Evolutionary conservation across 75 land plant species (phyloP), one percentile per base, ranked within the genome.

Genomic region (Selaginella moellendorffii): DNA sequence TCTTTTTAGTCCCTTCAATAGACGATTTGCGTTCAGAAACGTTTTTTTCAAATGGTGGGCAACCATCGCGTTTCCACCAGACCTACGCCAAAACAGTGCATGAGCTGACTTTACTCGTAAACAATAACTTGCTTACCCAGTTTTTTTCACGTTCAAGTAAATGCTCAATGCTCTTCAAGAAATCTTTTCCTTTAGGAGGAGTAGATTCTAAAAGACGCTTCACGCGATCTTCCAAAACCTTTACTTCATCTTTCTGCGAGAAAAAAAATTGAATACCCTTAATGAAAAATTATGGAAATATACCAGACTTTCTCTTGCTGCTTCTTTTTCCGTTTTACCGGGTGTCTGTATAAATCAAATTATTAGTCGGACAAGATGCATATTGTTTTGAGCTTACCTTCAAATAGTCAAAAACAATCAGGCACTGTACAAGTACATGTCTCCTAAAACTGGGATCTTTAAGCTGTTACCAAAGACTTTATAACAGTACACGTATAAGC

Each of bases 1-100:
- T 84, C 62, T 84, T 95, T 58, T 70, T 89, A 0, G 63, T 52
- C 62, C 68, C 77, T 71, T 95, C 99, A 67, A 80, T 80, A 18
- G 54, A 65, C 24, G 65, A 19, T 68, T 86, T 89, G 63, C 70
- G 84, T 71, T 95, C 91, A 22, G 53, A 28, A 10, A 70, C 63
- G 63, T 61, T 77, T 31, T 74, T 82, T 66, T 89, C 96, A 86
- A 85, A 88, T 67, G 99, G 75, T 27, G 80, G 78, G 31, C 99
- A 95, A 31, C 87, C 96, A 79, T 95, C 99, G 24, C 95, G 83
- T 68, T 95, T 95, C 99, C 99, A 95, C 96, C 96, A 89, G 14
- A 95, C 91, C 96, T 90, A 61, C n/a, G n/a, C n/a, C n/a, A 62
- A 2, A 17, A 68, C 0, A 8, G 19, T 56, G 60, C 5, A 56